Evolutionary conservation across 1,139 yeast genomes (phyloP).

Genomic region (Pichia sp.): DNA sequence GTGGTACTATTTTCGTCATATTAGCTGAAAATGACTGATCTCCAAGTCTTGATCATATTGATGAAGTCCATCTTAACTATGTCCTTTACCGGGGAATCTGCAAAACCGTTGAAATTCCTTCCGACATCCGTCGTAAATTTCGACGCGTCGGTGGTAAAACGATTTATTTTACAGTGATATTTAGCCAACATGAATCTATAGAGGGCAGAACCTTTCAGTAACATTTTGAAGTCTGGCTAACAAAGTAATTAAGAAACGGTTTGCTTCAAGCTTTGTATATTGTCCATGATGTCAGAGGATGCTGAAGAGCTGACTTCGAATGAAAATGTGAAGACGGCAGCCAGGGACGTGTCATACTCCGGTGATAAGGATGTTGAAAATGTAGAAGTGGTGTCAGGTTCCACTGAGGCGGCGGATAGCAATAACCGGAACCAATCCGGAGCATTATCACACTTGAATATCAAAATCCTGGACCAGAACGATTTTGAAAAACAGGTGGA

Average conservation of each 20-base stretch:
- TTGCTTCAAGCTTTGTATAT: too few relatives aligned
- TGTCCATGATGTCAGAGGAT: not conserved
- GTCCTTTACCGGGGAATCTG: not conserved
- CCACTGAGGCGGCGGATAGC: not conserved
- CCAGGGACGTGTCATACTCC: not conserved
- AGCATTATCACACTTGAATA: constrained; percentile 34
- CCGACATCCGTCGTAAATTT: not conserved
- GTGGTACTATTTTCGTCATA: not conserved
- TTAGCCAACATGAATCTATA: not conserved
- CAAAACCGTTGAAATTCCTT: not conserved
- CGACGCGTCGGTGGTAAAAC: not conserved
- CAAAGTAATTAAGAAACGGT: too few relatives aligned
- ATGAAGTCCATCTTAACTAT: too few relatives aligned
- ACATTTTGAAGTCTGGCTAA: too few relatives aligned
- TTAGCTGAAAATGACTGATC: not conserved
- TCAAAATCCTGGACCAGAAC: constrained; percentile 66
- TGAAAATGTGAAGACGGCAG: not conserved
- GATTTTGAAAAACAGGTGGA: constrained; percentile 71
- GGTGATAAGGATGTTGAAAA: not conserved
- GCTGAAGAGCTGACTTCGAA: not conserved
- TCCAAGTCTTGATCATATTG: too few relatives aligned
- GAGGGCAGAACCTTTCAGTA: not conserved
- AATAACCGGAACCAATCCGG: not conserved
- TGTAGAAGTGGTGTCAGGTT: not conserved
- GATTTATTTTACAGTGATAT: not conserved